phyloP scores from a whole-genome alignment of 305 asterid genomes.

The Withania somnifera region DNA sequence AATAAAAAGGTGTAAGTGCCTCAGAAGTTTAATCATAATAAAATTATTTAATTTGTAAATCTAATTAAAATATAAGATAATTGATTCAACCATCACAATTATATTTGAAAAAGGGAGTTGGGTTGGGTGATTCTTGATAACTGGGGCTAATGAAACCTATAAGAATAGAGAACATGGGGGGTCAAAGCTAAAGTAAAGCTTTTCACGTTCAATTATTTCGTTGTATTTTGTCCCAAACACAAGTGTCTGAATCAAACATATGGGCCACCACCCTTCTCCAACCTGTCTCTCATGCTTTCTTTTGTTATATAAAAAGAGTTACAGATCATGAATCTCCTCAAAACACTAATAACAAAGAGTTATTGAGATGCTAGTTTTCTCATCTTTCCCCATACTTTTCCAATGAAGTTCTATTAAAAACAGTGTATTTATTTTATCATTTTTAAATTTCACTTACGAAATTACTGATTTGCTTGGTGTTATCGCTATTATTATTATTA shows the following conservation, averaged over 20 bases:
- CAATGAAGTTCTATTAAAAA: neutral
- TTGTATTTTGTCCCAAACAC: slow-evolving; percentile 44
- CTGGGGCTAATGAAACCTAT: slow-evolving; percentile 15
- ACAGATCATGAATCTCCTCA: neutral
- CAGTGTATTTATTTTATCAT: neutral
- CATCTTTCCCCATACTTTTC: neutral
- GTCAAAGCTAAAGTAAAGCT: slow-evolving; percentile 46
- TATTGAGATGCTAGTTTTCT: neutral
- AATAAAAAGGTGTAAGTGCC: too few relatives aligned
- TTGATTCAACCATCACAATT: too few relatives aligned
- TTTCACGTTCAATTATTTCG: slow-evolving; percentile 50
- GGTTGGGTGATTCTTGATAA: slow-evolving; percentile 14
- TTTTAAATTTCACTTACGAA: too few relatives aligned
- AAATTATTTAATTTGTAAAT: too few relatives aligned
- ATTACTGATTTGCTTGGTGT: too few relatives aligned
- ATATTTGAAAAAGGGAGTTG: too few relatives aligned
- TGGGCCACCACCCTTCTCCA: slow-evolving; percentile 40
- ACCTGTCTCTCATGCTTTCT: slow-evolving; percentile 47
- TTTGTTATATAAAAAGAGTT: neutral
- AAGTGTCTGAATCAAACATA: slow-evolving; percentile 33
- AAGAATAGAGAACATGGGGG: slow-evolving; percentile 13
- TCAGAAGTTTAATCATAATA: too few relatives aligned
- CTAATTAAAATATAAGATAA: too few relatives aligned
- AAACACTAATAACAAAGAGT: neutral
- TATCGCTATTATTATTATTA: too few relatives aligned